A percentile compares a stretch with the other conserved stretches of the same genome.
phyloP scores from a whole-genome alignment of 805 yeast genomes.

The Zygoascus flipseniorum region DNA sequence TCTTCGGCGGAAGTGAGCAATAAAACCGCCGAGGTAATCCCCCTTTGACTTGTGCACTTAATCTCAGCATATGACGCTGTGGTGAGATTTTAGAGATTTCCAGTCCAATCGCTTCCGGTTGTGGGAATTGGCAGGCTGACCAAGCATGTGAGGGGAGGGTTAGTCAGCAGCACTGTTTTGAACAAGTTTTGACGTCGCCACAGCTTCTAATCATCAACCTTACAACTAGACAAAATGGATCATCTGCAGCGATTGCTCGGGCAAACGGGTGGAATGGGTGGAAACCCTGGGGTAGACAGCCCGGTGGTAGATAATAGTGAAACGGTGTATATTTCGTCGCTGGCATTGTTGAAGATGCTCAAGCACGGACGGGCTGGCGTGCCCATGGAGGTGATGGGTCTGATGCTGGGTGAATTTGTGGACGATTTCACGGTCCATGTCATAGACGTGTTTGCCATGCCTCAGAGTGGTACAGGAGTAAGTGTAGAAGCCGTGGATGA shows the following conservation, averaged over 20 bases:
- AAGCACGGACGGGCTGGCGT: conserved; percentile 82
- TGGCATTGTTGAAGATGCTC: conserved; percentile 92
- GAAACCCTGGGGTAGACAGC: conserved; percentile 40
- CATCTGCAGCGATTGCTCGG: conserved; percentile 25
- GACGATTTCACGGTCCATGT: conserved; percentile 97
- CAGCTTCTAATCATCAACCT: not conserved
- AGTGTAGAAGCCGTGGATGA: conserved; percentile 99
- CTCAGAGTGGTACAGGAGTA: conserved; percentile 92
- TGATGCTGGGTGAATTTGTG: conserved; percentile 96
- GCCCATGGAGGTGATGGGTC: conserved; percentile 92
- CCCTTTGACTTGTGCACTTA: too few relatives aligned
- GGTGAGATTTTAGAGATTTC: not conserved
- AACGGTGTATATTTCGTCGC: conserved; percentile 90
- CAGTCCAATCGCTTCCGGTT: too few relatives aligned
- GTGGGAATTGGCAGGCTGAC: not conserved
- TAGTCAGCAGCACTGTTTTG: not conserved
- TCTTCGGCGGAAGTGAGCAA: not conserved
- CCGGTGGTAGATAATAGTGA: conserved; percentile 92
- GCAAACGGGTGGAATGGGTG: conserved; percentile 27
- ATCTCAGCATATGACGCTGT: too few relatives aligned
- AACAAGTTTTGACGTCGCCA: not conserved
- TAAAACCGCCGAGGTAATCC: not conserved
- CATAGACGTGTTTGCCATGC: conserved; percentile 98
- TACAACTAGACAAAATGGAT: conserved; percentile 20
- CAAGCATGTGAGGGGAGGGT: not conserved